These are phyloP conservation scores for Spergularia azorica DNA, from an alignment of 179 eudicot species.

Conservation along the genomic window DNA sequence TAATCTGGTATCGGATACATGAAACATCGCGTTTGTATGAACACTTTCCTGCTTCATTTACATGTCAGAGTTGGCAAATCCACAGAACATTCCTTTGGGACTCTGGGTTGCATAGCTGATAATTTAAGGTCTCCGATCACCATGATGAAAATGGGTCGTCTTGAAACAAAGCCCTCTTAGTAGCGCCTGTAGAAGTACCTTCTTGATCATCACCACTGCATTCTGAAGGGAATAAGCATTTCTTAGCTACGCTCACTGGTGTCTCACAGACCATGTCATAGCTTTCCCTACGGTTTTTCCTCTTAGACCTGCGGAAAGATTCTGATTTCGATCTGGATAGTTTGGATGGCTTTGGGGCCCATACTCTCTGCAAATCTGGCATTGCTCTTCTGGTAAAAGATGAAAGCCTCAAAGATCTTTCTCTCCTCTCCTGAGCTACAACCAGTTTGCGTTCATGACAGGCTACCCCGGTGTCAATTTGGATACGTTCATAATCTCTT, in stretches of 20 bases:
- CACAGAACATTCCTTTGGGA: background rate
- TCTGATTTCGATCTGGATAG: conserved; percentile 40
- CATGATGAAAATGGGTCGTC: conserved; percentile 36
- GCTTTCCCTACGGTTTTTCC: conserved; percentile 45
- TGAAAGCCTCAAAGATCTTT: conserved; percentile 56
- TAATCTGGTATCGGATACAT: background rate
- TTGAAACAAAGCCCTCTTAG: conserved; percentile 76
- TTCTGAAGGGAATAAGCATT: conserved; percentile 36
- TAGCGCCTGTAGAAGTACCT: conserved; percentile 32
- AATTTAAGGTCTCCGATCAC: conserved; percentile 18
- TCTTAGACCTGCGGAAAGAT: conserved; percentile 40
- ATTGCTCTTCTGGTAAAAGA: conserved; percentile 57
- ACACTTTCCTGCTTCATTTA: conserved; percentile 1
- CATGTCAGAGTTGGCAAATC: conserved; percentile 11
- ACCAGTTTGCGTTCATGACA: conserved; percentile 49
- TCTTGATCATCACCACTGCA: conserved; percentile 24
- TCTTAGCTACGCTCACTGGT: conserved; percentile 49
- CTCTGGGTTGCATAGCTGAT: background rate
- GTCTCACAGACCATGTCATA: conserved; percentile 74
- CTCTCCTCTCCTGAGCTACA: conserved; percentile 73
- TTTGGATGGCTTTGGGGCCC: conserved; percentile 86
- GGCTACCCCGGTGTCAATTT: conserved; percentile 32
- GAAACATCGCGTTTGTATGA: conserved; percentile 1
- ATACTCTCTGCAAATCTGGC: conserved; percentile 86
- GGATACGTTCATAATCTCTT: conserved; percentile 27